Percentiles rank a stretch among this genome's conserved stretches.
Conservation (phyloP, 495 filamentous ascomycete genomes). For the Aspergillus baeticus region DNA sequence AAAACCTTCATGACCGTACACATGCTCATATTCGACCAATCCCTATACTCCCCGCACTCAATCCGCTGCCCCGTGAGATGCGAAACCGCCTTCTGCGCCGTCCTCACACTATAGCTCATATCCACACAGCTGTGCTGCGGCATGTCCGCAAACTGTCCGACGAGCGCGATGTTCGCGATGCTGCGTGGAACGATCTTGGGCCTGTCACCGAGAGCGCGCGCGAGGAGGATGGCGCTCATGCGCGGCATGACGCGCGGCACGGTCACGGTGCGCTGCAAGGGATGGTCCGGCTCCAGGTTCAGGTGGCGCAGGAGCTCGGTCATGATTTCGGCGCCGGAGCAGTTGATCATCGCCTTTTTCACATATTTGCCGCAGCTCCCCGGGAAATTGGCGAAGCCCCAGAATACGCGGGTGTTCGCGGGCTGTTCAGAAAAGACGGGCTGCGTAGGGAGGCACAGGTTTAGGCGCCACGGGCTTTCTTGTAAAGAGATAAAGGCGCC, state of each 20-base stretch:
- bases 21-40: neutral
- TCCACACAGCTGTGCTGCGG: slow-evolving; percentile 29
- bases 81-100: slow-evolving; percentile 31
- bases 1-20: neutral
- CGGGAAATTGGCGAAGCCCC: slow-evolving; percentile 36
- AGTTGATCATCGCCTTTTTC: slow-evolving; percentile 35
- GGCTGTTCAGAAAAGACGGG: slow-evolving; percentile 35
- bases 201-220: slow-evolving; percentile 22
- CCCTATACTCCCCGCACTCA: neutral
- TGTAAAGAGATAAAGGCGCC: slow-evolving; percentile 13
- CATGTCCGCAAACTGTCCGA: slow-evolving; percentile 38
- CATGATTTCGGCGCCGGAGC: slow-evolving; percentile 35
- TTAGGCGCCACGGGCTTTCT: slow-evolving; percentile 35
- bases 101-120: slow-evolving; percentile 34
- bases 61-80: neutral
- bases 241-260: slow-evolving; percentile 23
- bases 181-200: slow-evolving; percentile 28
- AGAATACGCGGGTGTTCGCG: slow-evolving; percentile 25
- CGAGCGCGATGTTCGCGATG: slow-evolving; percentile 27
- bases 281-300: neutral
- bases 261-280: slow-evolving; percentile 10
- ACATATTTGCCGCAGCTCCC: slow-evolving; percentile 28
- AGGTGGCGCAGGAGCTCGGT: slow-evolving; percentile 33
- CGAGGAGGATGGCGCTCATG: slow-evolving; percentile 4
- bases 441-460: slow-evolving; percentile 31